Base-by-base conservation (phyloP, 805 yeast species). In the Kazachstania viticola region DNA sequence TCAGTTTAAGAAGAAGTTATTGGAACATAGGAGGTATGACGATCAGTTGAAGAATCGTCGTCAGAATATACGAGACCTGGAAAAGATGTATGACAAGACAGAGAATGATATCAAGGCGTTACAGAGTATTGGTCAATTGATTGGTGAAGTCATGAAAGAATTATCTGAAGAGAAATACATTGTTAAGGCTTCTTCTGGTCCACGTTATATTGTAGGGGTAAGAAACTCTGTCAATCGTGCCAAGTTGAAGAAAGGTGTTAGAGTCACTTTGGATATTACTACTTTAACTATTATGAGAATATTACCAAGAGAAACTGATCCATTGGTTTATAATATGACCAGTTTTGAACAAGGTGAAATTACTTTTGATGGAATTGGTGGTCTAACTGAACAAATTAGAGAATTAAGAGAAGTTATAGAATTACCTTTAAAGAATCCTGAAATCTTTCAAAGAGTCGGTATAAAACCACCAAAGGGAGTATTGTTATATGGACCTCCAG, bases 381-480 rank as follows among this genome's bases (percentile, higher is more conserved):
- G 98, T 39, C 70, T 91, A 42, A 79, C 77, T 30, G 97, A 91
- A 45, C 98, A 91, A 60, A 85, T 91, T 46, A 71, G 97, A 49
- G 97, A 91, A 62, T 70, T 91, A 46, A 76, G 98, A 58, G 98
- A 91, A 63, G 98, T 91, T 35, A 91, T 91, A 55, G 98, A 91
- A 61, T 66, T 91, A 49, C 98, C 98, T 2, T 70, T 91, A 52
- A 91, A 91, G 60, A 91, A 91, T 58, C 98, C 98, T 2, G 98
- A 91, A 61, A 69, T 91, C 47, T 91, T 91, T 59, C 66, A 81
- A 39, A 76, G 98, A 56, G 95, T 91, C 21, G 98, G 98, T 30
- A 91, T 91, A 59, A 85, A 85, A 54, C 94, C 96, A n/a, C 98
- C 98, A 36, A 91, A 91, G 60, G 98, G 97, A 57, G 97, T 88